phyloP scores from a whole-genome alignment of 2,329 filamentous ascomycete species.

The Colletotrichum horii region DNA sequence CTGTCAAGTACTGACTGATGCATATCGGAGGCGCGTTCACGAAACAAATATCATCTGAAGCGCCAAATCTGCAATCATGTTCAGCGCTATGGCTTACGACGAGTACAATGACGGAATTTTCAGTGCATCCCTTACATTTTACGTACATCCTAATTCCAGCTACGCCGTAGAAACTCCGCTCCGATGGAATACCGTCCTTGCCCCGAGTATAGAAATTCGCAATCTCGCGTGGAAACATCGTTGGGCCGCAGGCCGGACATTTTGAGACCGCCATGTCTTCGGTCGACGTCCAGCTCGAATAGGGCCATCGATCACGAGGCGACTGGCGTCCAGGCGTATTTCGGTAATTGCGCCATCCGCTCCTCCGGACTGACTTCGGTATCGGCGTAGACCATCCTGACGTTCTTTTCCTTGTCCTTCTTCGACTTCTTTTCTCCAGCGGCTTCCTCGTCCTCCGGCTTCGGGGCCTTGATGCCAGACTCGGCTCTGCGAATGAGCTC shows the following conservation, averaged over 20 bases:
- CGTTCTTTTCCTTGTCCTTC: slow-evolving; percentile 72
- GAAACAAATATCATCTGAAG: neutral
- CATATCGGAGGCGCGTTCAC: neutral
- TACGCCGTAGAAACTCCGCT: slow-evolving; percentile 20
- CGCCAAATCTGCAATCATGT: slow-evolving; percentile 4
- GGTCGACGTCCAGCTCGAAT: neutral
- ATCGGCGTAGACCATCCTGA: slow-evolving; percentile 81
- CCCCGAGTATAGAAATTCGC: neutral
- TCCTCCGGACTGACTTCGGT: slow-evolving; percentile 85
- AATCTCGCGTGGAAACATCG: neutral
- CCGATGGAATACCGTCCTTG: slow-evolving; percentile 3
- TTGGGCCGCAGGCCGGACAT: neutral
- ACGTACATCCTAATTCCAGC: slow-evolving; percentile 16
- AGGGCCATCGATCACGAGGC: neutral
- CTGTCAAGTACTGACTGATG: neutral
- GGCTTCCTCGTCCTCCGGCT: slow-evolving; percentile 37
- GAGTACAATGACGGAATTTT: slow-evolving; percentile 17
- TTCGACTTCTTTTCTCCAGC: slow-evolving; percentile 67
- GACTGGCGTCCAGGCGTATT: slow-evolving; percentile 70
- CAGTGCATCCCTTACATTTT: slow-evolving; percentile 18
- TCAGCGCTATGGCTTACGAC: slow-evolving; percentile 15
- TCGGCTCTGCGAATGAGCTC: slow-evolving; percentile 69
- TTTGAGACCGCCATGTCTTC: neutral
- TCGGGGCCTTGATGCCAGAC: slow-evolving; percentile 59
- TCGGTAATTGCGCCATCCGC: slow-evolving; percentile 80